phyloP scores from a whole-genome alignment of 1,139 yeast genomes.

The Yamadazyma taylorii region DNA sequence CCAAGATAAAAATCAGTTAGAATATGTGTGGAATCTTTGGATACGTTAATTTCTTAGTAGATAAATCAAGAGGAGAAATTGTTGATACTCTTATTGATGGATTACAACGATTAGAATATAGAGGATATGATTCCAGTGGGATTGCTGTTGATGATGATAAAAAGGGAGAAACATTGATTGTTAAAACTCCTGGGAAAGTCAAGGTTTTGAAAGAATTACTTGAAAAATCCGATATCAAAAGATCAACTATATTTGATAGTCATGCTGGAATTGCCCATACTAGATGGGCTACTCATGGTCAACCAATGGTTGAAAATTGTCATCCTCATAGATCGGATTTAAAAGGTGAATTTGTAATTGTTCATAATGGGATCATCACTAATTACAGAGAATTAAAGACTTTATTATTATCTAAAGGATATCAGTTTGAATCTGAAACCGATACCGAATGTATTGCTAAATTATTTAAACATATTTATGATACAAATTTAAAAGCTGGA shows the following conservation, averaged over 20 bases:
- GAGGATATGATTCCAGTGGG: slow-evolving; percentile 98
- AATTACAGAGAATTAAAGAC: slow-evolving; percentile 90
- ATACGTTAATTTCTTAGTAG: slow-evolving; percentile 92
- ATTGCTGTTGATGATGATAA: slow-evolving; percentile 90
- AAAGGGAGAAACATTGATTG: slow-evolving; percentile 51
- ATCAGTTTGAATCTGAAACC: slow-evolving; percentile 84
- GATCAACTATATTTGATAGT: slow-evolving; percentile 66
- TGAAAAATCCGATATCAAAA: slow-evolving; percentile 53
- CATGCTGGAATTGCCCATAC: slow-evolving; percentile 99
- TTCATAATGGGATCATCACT: slow-evolving; percentile 98
- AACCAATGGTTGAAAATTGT: slow-evolving; percentile 80
- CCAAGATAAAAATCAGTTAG: no score
- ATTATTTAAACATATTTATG: slow-evolving; percentile 87
- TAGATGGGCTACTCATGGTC: slow-evolving; percentile 99
- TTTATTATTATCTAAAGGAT: slow-evolving; percentile 77
- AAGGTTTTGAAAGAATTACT: slow-evolving; percentile 73
- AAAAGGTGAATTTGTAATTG: slow-evolving; percentile 81
- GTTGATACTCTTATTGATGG: slow-evolving; percentile 89
- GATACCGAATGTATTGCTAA: slow-evolving; percentile 98
- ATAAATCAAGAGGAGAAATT: slow-evolving; percentile 89
- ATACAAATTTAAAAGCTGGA: slow-evolving; percentile 60
- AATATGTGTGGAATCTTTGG: slow-evolving; percentile 88
- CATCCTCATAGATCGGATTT: slow-evolving; percentile 95
- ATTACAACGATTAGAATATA: slow-evolving; percentile 87
- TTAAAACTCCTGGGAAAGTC: slow-evolving; percentile 92